These are phyloP conservation scores for Penicillium diatomitis DNA, from an alignment of 495 filamentous ascomycete genomes.

Conservation along the genomic window DNA sequence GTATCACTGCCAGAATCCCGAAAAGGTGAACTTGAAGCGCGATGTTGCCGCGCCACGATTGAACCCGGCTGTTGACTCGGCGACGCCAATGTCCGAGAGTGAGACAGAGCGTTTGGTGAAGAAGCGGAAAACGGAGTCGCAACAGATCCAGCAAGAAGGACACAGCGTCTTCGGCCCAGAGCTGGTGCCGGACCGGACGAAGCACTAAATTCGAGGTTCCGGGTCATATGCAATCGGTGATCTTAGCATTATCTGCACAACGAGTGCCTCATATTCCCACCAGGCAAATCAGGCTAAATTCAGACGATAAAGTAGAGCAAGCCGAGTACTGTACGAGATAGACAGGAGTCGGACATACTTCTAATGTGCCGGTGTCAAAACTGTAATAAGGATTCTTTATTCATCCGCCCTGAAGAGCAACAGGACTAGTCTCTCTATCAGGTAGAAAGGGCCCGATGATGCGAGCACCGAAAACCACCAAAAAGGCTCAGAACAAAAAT, in stretches of 20 bases:
- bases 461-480: constrained; percentile 3
- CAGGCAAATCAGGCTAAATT: not conserved
- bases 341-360: too few species aligned
- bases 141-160: constrained; percentile 9
- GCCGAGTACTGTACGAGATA: not conserved
- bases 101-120: constrained; percentile 37
- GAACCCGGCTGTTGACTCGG: constrained; percentile 13
- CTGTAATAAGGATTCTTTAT: constrained; percentile 3
- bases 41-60: constrained; percentile 17
- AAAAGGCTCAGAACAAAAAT: constrained; percentile 5
- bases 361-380: not conserved
- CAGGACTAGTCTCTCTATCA: constrained; percentile 12
- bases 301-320: not conserved
- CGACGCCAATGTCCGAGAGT: constrained; percentile 24
- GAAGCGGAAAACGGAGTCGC: constrained; percentile 33
- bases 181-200: constrained; percentile 30
- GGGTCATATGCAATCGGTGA: not conserved
- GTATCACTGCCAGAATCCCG: constrained; percentile 67
- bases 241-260: too few species aligned
- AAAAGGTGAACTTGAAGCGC: constrained; percentile 43
- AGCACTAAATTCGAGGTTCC: constrained; percentile 6
- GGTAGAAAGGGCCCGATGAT: constrained; percentile 8
- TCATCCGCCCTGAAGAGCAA: constrained; percentile 1
- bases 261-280: too few species aligned
- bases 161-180: constrained; percentile 36